Evolutionary conservation across 2,329 filamentous ascomycete genomes (phyloP).

Genomic region (Colletotrichum sansevieriae): DNA sequence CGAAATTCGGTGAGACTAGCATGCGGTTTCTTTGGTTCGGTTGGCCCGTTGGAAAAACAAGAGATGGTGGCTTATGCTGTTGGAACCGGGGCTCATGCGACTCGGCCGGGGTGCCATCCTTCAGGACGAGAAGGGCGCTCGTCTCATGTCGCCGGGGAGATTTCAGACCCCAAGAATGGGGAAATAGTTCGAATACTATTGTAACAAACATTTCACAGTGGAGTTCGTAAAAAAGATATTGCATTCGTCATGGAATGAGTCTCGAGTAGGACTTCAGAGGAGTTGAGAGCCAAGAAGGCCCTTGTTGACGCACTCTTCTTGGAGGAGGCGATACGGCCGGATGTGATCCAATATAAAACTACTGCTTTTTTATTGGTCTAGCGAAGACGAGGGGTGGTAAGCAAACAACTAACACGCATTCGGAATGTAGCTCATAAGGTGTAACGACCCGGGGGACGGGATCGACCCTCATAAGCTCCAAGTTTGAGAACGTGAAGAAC

Average conservation of each 20-base stretch:
- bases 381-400: not conserved
- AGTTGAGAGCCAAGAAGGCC: not conserved
- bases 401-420: slow-evolving; percentile 8
- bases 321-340: not conserved
- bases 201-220: not conserved
- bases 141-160: not conserved
- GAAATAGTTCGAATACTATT: not conserved
- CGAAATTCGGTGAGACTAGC: slow-evolving; percentile 3
- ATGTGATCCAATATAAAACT: not conserved
- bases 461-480: not conserved
- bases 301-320: not conserved
- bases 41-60: not conserved
- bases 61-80: slow-evolving; percentile 5
- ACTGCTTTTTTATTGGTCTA: not conserved
- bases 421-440: not conserved
- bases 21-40: not conserved
- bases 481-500: slow-evolving; percentile 2
- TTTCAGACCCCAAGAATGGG: not conserved
- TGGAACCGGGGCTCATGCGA: slow-evolving; percentile 18
- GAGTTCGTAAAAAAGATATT: not conserved
- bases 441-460: not conserved
- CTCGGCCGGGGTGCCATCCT: not conserved
- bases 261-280: not conserved
- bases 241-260: not conserved
- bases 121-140: not conserved